Evolutionary conservation across 2,329 filamentous ascomycete genomes (phyloP).

Genomic region (Colletotrichum spaethianum): DNA sequence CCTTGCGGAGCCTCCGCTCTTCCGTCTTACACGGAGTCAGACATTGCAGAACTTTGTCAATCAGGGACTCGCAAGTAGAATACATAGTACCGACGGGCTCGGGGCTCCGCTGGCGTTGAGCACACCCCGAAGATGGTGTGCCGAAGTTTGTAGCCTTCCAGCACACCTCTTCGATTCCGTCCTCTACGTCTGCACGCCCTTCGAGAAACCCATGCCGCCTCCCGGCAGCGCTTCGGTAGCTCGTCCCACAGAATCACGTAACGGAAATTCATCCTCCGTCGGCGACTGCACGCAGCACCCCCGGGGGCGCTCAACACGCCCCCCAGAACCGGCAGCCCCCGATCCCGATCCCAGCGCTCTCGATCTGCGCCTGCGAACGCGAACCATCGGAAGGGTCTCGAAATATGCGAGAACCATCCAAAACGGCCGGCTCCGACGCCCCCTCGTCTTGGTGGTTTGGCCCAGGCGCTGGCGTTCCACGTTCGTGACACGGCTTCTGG

Average conservation of each 20-base stretch:
- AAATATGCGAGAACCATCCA: neutral
- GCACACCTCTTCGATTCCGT: neutral
- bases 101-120: neutral
- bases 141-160: neutral
- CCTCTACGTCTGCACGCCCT: neutral
- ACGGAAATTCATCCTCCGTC: constrained; percentile 6
- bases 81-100: neutral
- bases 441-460: neutral
- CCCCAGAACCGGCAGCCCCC: neutral
- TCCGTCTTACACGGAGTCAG: constrained; percentile 20
- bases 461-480: neutral
- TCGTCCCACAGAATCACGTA: constrained; percentile 18
- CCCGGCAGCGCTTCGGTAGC: neutral
- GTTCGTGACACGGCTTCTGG: constrained; percentile 12
- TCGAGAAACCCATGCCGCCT: neutral
- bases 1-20: constrained; percentile 19
- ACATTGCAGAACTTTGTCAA: neutral
- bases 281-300: neutral
- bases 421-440: constrained; percentile 21
- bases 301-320: neutral
- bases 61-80: no score
- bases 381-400: neutral
- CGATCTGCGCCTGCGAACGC: neutral
- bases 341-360: neutral
- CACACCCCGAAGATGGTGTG: neutral